Conservation (phyloP, 2,329 filamentous ascomycete species). For the Helminthosporium solani region DNA sequence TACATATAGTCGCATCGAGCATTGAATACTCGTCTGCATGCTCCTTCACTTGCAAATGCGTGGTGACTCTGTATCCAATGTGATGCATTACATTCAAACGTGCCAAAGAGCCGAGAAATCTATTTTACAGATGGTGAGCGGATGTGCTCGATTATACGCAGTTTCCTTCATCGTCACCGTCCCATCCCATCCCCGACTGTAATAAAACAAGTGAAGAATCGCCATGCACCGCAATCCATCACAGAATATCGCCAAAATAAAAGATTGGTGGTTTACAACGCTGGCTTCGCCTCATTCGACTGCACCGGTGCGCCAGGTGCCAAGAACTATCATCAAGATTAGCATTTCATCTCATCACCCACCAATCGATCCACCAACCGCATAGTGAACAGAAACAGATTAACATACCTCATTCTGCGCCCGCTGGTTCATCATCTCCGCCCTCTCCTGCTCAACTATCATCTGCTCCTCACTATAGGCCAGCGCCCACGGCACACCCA, state of each 20-base stretch:
- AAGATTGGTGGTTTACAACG: conserved; percentile 32
- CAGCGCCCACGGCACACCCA: conserved; percentile 91
- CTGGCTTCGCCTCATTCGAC: conserved; percentile 34
- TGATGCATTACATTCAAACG: conserved; percentile 9
- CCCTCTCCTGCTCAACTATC: conserved; percentile 94
- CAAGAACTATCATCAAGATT: conserved; percentile 30
- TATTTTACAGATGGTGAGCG: conserved; percentile 4
- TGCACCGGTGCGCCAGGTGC: conserved; percentile 31
- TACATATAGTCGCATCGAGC: conserved; percentile 38
- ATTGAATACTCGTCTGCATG: conserved; percentile 7
- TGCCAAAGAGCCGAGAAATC: conserved; percentile 6
- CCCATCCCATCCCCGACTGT: conserved; percentile 7
- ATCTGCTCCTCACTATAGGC: conserved; percentile 96
- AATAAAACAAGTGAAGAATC: conserved; percentile 26
- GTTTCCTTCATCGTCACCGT: background rate
- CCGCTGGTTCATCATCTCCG: conserved; percentile 92
- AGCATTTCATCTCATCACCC: conserved; percentile 5
- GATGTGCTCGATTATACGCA: conserved; percentile 10
- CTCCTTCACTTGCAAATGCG: no score
- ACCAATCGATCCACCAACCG: background rate
- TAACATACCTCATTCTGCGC: conserved; percentile 68
- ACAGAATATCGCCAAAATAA: background rate
- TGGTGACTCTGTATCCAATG: conserved; percentile 12
- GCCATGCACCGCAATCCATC: conserved; percentile 3
- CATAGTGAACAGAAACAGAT: conserved; percentile 1